Evolutionary conservation across 192 early-diverging fungal genomes (phyloP).

Genomic region (Coemansia reversa): DNA sequence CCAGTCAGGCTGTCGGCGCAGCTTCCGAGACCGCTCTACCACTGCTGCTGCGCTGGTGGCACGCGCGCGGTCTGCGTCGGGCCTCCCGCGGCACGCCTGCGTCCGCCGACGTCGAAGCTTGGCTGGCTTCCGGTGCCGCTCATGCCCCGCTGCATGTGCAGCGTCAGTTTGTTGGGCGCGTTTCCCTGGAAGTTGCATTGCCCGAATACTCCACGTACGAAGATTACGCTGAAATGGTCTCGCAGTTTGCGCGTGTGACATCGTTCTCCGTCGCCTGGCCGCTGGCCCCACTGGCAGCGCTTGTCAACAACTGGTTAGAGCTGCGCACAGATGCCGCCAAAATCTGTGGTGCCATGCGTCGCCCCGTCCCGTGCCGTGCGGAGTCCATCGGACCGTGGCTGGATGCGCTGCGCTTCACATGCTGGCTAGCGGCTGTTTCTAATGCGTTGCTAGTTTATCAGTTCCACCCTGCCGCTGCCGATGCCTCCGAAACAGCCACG

Average conservation of each 20-base stretch:
- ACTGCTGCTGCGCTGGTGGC: constrained; percentile 27
- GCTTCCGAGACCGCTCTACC: constrained; percentile 60
- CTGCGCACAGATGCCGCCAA: constrained; percentile 89
- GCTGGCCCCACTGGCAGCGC: constrained; percentile 73
- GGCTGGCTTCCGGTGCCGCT: constrained; percentile 9
- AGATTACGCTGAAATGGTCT: constrained; percentile 91
- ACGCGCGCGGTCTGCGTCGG: constrained; percentile 14
- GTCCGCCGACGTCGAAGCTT: constrained; percentile 20
- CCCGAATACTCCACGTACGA: constrained; percentile 81
- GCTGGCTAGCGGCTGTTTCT: constrained; percentile 57
- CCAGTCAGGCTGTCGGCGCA: constrained; percentile 78
- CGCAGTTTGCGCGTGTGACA: constrained; percentile 87
- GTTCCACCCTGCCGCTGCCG: constrained; percentile 45
- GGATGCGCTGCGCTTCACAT: constrained; percentile 58
- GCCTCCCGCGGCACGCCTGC: neutral
- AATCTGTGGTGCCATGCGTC: constrained; percentile 71
- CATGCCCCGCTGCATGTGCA: constrained; percentile 24
- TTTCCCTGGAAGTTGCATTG: constrained; percentile 50
- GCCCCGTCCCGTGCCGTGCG: constrained; percentile 69
- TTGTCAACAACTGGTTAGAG: constrained; percentile 92
- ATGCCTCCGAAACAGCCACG: constrained; percentile 24
- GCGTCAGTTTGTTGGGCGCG: constrained; percentile 38
- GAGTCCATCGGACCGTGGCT: constrained; percentile 82
- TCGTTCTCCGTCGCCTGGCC: constrained; percentile 88
- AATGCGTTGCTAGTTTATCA: constrained; percentile 59